Conservation (phyloP, 495 filamentous ascomycete genomes). For the Hapsidospora chrysogenum region DNA sequence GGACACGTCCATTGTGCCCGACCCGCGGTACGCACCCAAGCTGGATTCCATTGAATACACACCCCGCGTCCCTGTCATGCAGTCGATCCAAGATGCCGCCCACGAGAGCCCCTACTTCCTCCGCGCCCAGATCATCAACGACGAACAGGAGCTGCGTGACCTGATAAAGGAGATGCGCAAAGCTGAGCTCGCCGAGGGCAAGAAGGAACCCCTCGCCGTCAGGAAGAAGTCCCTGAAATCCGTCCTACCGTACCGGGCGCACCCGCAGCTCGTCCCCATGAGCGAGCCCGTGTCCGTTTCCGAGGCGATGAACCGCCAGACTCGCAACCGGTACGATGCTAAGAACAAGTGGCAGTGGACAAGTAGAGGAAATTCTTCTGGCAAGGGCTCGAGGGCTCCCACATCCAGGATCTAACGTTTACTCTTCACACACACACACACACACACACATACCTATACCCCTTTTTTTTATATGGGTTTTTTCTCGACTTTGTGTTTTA, state of each 20-base stretch:
- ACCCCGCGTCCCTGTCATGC: conserved; percentile 66
- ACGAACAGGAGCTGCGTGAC: conserved; percentile 55
- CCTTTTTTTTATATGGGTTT: no score
- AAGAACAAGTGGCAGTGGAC: not conserved
- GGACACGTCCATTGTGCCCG: conserved; percentile 41
- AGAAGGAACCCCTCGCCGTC: not conserved
- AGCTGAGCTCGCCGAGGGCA: not conserved
- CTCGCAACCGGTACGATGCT: not conserved
- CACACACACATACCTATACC: no score
- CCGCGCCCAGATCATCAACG: conserved; percentile 64
- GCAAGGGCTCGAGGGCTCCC: no score
- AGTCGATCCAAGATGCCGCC: conserved; percentile 28
- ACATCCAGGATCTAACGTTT: no score
- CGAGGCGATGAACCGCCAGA: conserved; percentile 5
- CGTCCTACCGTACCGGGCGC: conserved; percentile 12
- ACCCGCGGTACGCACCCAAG: conserved; percentile 21
- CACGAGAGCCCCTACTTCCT: conserved; percentile 42
- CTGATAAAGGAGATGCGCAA: conserved; percentile 45
- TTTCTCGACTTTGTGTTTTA: no score
- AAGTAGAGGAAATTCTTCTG: no score
- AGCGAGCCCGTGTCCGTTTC: conserved; percentile 14
- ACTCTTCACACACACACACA: no score
- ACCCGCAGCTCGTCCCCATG: conserved; percentile 9
- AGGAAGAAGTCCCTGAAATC: conserved; percentile 7
- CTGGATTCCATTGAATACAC: conserved; percentile 47